Base-by-base conservation (phyloP, 345 rosid genomes). In the Eucalyptus dawsonii region DNA sequence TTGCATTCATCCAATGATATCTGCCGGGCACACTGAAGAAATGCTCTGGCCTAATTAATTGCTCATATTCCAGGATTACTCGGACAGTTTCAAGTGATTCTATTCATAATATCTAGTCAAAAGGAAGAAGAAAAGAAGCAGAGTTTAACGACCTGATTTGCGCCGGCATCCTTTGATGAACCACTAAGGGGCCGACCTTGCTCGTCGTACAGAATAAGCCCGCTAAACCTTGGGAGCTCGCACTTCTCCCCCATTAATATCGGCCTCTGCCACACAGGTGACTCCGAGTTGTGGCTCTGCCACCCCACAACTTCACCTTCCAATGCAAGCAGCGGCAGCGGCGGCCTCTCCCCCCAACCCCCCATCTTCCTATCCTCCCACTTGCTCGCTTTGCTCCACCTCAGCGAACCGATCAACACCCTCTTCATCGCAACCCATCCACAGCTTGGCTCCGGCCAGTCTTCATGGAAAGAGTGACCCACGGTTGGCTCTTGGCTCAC, bases 201-300 rank as follows among this genome's bases (percentile, higher is more conserved):
- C 86, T 96, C 95, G 87, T 97, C 97, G 86, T 96, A 97, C 87
- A 97, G 92, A 92, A 96, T 95, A 34, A 96, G 91, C 14, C 99
- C 99, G 83, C 98, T 96, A 88, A 94, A 94, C 89, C 94, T 93
- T 1, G 98, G 99, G 11, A 96, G 93, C 92, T 96, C 94, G 87
- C 97, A 96, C 92, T 95, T 97, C 93, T 93, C 99, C 88, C 98
- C 99, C 98, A 95, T 95, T n/a, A 96, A 91, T 58, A 95, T 96
- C 14, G 98, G 99, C 86, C 97, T 92, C 88, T 96, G 95, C 98
- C 98, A 96, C 88, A 96, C 95, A 0, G 97, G 95, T 5, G 96
- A 95, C 56, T 85, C 94, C 13, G 96, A 93, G 90, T 94, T 92
- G 85, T 91, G 95, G 89, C 96, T 96, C 34, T 87, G 94, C 97